Evolutionary conservation across 805 yeast species (phyloP), one percentile per base, ranked within the genome.

Genomic region (Jamesozyma jinghongensis): DNA sequence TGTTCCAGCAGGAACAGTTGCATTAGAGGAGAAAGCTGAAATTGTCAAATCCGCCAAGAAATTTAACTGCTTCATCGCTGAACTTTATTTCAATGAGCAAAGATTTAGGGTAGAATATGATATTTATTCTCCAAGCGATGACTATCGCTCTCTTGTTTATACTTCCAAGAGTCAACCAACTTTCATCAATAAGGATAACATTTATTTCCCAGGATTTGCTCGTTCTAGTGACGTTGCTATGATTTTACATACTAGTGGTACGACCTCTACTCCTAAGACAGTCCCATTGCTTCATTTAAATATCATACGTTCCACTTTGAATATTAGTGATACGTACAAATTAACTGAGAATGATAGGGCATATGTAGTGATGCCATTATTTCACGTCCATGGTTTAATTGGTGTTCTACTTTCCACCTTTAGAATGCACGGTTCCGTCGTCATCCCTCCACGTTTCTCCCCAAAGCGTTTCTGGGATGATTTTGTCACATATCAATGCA

Each of bases 251-350:
- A 81, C 88, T 7, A 74, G 81, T 36, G 88, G 88, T 25, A 81
- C 87, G 7, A 81, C 87, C 2, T 85, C 86, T 2, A 70, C 79
- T 39, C 87, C 87, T 38, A 81, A 81, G 57, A 81, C 83, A 7
- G 87, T 81, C 2, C 86, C 87, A 5, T 59, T 81, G 53, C 69
- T 83, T 29, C 87, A 81, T 55, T 57, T 66, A 25, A 81, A 81
- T 61, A 70, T 81, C 56, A 68, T 77, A 4, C 69, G 75, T 22
- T 75, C 83, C 7, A 74, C 78, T 59, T 46, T 57, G 19, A 81
- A 81, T 64, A 78, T 81, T 45, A 61, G 71, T 3, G 66, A 69
- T 42, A 77, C 85, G 3, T 81, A 81, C 57, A 63, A 67, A 20
- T 58, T 81, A 36, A 57, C 71, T 3, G 41, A 62, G 0, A 43